phyloP scores from a whole-genome alignment of 257 asterid genomes.

The Solanum clarkiae region DNA sequence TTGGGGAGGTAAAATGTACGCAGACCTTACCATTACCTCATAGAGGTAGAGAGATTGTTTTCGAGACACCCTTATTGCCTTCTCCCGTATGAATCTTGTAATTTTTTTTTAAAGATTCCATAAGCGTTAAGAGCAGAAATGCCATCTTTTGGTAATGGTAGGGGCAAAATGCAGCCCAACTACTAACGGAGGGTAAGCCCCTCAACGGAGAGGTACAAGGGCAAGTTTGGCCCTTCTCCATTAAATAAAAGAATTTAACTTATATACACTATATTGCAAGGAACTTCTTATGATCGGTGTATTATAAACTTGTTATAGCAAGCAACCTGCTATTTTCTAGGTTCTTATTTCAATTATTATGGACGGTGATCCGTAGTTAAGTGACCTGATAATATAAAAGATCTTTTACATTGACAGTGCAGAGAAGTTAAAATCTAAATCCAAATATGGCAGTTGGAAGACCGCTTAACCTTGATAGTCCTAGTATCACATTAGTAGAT shows the following conservation, averaged over 20 bases:
- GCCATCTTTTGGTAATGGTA: background rate
- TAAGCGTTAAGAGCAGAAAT: background rate
- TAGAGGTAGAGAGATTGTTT: too few species aligned
- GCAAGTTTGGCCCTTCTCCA: background rate
- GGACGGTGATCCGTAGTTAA: background rate
- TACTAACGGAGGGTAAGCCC: background rate
- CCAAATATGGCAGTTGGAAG: background rate
- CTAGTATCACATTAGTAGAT: background rate
- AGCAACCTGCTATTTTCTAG: background rate
- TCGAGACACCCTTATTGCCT: background rate
- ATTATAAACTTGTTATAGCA: background rate
- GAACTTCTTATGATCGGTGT: background rate
- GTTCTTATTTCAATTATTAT: background rate
- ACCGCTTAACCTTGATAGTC: background rate
- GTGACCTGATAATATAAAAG: background rate
- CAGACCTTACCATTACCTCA: too few species aligned
- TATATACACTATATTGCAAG: background rate
- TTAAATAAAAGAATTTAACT: background rate
- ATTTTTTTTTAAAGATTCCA: background rate
- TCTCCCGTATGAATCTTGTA: background rate
- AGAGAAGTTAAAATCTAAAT: background rate
- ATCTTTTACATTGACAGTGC: background rate
- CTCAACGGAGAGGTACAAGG: background rate
- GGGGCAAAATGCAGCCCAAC: background rate
- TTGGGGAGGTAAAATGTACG: too few species aligned